These are phyloP conservation scores for Prototheca cutis DNA, from an alignment of 163 green algal species.

Conservation along the genomic window DNA sequence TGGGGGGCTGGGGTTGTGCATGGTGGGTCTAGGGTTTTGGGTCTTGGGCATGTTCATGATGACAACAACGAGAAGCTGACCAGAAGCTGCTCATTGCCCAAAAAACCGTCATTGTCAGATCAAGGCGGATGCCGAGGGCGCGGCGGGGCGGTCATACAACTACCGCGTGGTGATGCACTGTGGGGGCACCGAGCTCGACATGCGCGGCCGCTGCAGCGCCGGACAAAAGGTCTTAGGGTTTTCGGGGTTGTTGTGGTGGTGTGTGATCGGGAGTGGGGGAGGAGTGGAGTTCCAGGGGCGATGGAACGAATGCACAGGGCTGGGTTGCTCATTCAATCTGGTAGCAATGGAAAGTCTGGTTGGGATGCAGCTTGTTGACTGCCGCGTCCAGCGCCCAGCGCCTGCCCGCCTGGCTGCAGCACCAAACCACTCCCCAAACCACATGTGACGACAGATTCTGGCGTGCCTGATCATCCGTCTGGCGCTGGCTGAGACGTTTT, in stretches of 20 bases:
- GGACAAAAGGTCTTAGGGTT: constrained; percentile 97
- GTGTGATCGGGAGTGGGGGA: too few relatives aligned
- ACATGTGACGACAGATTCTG: constrained; percentile 61
- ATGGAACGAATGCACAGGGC: too few relatives aligned
- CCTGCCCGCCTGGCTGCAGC: not conserved
- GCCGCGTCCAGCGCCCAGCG: too few relatives aligned
- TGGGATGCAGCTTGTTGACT: too few relatives aligned
- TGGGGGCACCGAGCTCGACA: constrained; percentile 88
- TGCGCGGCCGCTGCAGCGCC: constrained; percentile 89
- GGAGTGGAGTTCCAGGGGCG: too few relatives aligned
- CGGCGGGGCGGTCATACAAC: constrained; percentile 74
- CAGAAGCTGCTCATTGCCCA: not conserved
- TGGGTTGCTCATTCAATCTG: too few relatives aligned
- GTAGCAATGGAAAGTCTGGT: too few relatives aligned
- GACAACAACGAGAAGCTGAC: too few relatives aligned
- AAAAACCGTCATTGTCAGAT: constrained; percentile 83
- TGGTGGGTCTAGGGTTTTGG: too few relatives aligned
- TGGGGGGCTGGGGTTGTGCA: too few relatives aligned
- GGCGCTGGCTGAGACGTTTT: constrained; percentile 95
- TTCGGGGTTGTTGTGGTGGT: too few relatives aligned
- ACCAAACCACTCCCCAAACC: not conserved
- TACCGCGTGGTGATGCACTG: constrained; percentile 92
- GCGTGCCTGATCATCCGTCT: constrained; percentile 96
- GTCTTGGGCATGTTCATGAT: too few relatives aligned
- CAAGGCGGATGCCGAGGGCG: constrained; percentile 70